phyloP scores from a whole-genome alignment of 305 asterid species.

The Fraxinus sp. region DNA sequence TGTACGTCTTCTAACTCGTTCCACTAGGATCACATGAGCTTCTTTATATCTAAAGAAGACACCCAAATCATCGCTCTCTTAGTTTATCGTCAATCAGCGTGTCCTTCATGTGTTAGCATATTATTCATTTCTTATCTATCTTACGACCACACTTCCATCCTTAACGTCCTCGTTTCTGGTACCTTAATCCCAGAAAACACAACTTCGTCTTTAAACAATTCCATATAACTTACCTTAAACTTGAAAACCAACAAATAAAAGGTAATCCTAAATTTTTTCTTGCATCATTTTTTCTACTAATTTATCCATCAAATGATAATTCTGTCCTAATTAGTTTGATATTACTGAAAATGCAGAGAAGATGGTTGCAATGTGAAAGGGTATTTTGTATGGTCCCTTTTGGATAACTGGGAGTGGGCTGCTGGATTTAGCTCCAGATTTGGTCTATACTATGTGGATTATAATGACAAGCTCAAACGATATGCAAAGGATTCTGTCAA shows the following conservation, averaged over 20 bases:
- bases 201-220: neutral
- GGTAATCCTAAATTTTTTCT: neutral
- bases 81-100: neutral
- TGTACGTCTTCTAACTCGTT: conserved; percentile 36
- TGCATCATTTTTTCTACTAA: neutral
- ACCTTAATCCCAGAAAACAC: neutral
- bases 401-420: conserved; percentile 94
- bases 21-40: neutral
- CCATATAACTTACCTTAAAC: neutral
- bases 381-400: conserved; percentile 81
- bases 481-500: conserved; percentile 74
- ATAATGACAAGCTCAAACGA: conserved; percentile 63
- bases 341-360: conserved; percentile 41
- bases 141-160: neutral
- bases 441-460: conserved; percentile 81
- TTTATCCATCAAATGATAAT: neutral
- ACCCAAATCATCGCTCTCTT: neutral
- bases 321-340: neutral
- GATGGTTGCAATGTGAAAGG: conserved; percentile 92
- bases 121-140: neutral
- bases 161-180: neutral
- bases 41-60: neutral
- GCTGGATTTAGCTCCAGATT: conserved; percentile 78
- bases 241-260: no score
- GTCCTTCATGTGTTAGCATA: neutral